Evolutionary conservation across 306 rosid genomes (phyloP), one percentile per base, ranked within the genome.

Genomic region (Prunus davidiana): DNA sequence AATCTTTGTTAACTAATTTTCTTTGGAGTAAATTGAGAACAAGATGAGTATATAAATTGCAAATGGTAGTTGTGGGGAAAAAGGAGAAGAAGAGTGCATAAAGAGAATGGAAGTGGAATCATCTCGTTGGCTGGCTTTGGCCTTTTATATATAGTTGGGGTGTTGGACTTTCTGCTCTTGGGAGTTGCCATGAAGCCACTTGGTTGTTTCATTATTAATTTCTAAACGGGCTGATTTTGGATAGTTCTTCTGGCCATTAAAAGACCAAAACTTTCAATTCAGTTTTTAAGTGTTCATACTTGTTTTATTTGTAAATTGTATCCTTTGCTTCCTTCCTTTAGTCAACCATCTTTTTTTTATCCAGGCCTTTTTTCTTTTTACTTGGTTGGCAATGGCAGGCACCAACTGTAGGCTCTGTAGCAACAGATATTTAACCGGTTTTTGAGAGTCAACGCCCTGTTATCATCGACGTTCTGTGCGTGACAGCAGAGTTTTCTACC

Each of bases 141-240:
- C 43, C 9, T 38, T 38, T 38, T 0, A 38, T 63, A 58, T n/a
- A 6, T 20, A 28, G 54, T 51, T 71, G 72, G 68, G 55, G 14
- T 6, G 76, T 78, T 18, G 76, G 70, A 58, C 68, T 27, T 70
- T 51, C 12, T 60, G 30, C 19, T 25, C 67, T 8, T 71, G 3
- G 73, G 10, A 52, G 51, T 25, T 64, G 62, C 82, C 77, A 18
- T 27, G 82, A 78, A 78, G 46, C 57, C 73, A 72, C 73, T 71
- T 12, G 66, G 82, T 27, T 57, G 57, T 14, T 63, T 52, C 77
- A n/a, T 38, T 62, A 27, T 11, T 46, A 6, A 32, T 20, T 45
- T 15, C 47, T 10, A 6, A 63, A 5, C 8, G 4, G 2, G 10
- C 64, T 2, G 9, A 56, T 20, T 56, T 56, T 56, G 61, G 61